Evolutionary conservation across 129 eudicot genomes (phyloP), one percentile per base, ranked within the genome.

Genomic region (Artemisia annua): DNA sequence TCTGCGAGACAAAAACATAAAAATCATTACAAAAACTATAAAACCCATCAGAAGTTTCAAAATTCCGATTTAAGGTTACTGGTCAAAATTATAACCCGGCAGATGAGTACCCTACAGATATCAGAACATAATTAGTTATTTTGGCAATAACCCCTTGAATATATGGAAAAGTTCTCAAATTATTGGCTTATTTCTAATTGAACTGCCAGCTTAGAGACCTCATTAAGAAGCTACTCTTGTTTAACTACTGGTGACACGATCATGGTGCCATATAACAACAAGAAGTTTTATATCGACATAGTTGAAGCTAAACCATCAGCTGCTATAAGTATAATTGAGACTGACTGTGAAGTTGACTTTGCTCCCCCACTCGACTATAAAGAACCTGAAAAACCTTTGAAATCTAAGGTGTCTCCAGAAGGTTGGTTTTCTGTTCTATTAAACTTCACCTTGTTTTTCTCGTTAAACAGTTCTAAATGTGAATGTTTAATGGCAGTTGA

Each of bases 271-370:
- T 83, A 90, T 76, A 90, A 90, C 79, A 82, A 87, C 84, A 87
- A 90, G 82, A 90, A 87, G 71, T 90, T 83, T 76, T 85, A 87
- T 84, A 90, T 90, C 44, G 78, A 90, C 74, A 82, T 90, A 49
- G 86, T 90, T 52, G 97, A 90, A 74, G 78, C 97, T 3, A 85
- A 85, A 75, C 97, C 97, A 13, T 83, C 87, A 4, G 57, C 80
- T 39, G 97, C 95, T 16, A 71, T 90, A 7, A 83, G 95, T 75
- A 82, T 90, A 46, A 83, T 90, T 16, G 97, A 87, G 76, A 90
- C 95, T 1, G 95, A 90, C 58, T 90, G 97, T 75, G 97, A 90
- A 72, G 97, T 87, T 17, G 97, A 90, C 57, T 90, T 90, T 73
- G 94, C 95, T 7, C 91, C 95, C 74, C 97, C 97, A 4, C 84